Percentiles rank a stretch among this genome's conserved stretches.
These are phyloP conservation scores for Lodderomyces pseudojiufengensis DNA, from an alignment of 1,139 yeast species.

Conservation along the genomic window DNA sequence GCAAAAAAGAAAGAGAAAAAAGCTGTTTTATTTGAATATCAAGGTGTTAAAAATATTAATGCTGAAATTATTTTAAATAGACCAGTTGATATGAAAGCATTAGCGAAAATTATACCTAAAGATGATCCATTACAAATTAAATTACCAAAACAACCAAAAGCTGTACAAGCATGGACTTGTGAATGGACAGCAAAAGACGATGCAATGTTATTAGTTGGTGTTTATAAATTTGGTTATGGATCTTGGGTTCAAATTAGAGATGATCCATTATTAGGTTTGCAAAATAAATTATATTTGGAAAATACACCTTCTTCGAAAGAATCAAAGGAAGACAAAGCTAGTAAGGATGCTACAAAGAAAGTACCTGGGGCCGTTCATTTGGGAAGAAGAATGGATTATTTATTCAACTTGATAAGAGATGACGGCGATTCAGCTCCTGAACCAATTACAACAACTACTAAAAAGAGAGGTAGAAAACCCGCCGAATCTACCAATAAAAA, in stretches of 20 bases:
- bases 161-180: slow-evolving; percentile 88
- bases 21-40: slow-evolving; percentile 86
- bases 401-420: slow-evolving; percentile 56
- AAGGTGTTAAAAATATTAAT: slow-evolving; percentile 83
- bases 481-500: slow-evolving; percentile 3
- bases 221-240: slow-evolving; percentile 91
- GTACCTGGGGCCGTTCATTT: slow-evolving; percentile 93
- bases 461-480: slow-evolving; percentile 5
- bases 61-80: slow-evolving; percentile 84
- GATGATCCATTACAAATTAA: slow-evolving; percentile 57
- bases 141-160: slow-evolving; percentile 63
- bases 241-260: slow-evolving; percentile 93
- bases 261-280: slow-evolving; percentile 86
- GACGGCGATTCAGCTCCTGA: slow-evolving; percentile 2
- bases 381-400: slow-evolving; percentile 89
- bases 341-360: slow-evolving; percentile 44
- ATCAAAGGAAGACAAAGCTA: slow-evolving; percentile 29
- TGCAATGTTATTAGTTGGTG: slow-evolving; percentile 81
- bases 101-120: slow-evolving; percentile 56
- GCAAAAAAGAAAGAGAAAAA: slow-evolving; percentile 72
- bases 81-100: slow-evolving; percentile 72
- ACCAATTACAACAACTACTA: slow-evolving; percentile 6
- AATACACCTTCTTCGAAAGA: slow-evolving; percentile 12
- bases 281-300: slow-evolving; percentile 75
- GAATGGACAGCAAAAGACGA: slow-evolving; percentile 84